These are phyloP conservation scores for Trichoderma simmonsii DNA, from an alignment of 2,329 filamentous ascomycete genomes.

Conservation along the genomic window DNA sequence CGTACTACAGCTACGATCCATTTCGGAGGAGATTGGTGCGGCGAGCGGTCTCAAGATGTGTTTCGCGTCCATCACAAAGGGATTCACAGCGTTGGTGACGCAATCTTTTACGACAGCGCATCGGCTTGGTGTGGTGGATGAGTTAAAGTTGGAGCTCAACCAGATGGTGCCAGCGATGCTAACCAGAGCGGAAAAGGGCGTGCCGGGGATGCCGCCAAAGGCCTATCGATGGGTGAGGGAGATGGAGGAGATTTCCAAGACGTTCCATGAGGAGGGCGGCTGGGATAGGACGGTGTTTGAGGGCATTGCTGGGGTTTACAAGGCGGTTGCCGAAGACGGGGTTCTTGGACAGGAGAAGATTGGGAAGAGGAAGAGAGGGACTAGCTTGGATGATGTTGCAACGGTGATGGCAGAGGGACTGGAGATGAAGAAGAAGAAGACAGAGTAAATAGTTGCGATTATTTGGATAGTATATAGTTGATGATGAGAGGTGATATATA, in stretches of 20 bases:
- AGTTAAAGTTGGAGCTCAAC: constrained; percentile 55
- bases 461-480: neutral
- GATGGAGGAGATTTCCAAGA: constrained; percentile 72
- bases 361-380: constrained; percentile 53
- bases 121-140: constrained; percentile 57
- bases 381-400: constrained; percentile 57
- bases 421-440: constrained; percentile 42
- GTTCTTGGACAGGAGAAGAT: constrained; percentile 58
- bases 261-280: constrained; percentile 62
- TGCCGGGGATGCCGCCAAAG: constrained; percentile 65
- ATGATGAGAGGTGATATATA: neutral
- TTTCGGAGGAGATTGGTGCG: constrained; percentile 49
- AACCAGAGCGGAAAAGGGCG: constrained; percentile 45
- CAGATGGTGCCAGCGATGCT: constrained; percentile 47
- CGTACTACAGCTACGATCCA: constrained; percentile 47
- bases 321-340: constrained; percentile 57
- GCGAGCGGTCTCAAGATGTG: constrained; percentile 65
- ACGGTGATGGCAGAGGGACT: constrained; percentile 46
- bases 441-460: neutral
- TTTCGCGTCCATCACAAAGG: constrained; percentile 60
- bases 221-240: constrained; percentile 75
- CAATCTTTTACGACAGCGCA: constrained; percentile 69
- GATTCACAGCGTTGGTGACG: constrained; percentile 65
- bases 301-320: constrained; percentile 60
- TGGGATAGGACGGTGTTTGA: constrained; percentile 56